A percentile compares a stretch with the other conserved stretches of the same genome.
Conservation (phyloP, 192 early-diverging fungal genomes). For the Coemansia sp. region DNA sequence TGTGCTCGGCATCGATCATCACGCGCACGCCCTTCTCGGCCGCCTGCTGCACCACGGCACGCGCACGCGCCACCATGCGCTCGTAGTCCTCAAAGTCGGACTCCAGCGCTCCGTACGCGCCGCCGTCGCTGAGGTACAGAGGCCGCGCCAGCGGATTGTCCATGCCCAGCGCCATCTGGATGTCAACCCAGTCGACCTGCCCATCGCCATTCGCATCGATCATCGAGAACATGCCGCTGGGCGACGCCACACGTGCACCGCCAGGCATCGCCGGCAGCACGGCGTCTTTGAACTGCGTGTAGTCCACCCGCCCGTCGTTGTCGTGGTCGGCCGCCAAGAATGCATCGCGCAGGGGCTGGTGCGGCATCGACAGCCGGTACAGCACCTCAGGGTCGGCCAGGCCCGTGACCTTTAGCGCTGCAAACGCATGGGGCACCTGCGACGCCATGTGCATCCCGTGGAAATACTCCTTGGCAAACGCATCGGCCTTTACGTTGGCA, state of each 20-base stretch:
- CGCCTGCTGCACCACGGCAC: constrained; percentile 67
- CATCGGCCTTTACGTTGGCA: constrained; percentile 66
- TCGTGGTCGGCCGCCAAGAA: constrained; percentile 57
- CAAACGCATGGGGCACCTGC: constrained; percentile 68
- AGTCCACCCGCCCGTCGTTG: constrained; percentile 56
- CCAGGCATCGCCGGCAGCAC: constrained; percentile 41
- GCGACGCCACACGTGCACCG: constrained; percentile 25
- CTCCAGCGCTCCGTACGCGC: constrained; percentile 41
- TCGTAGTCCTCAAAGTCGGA: constrained; percentile 74
- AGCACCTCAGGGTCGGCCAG: constrained; percentile 75
- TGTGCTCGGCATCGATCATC: constrained; percentile 92
- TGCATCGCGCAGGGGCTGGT: constrained; percentile 36
- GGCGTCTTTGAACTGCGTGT: constrained; percentile 46
- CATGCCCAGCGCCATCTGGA: constrained; percentile 65
- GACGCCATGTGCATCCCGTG: constrained; percentile 72
- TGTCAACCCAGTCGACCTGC: constrained; percentile 65
- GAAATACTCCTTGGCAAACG: constrained; percentile 66
- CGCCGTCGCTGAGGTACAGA: constrained; percentile 42
- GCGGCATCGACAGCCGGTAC: constrained; percentile 63
- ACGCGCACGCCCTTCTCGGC: constrained; percentile 64
- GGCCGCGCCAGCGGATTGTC: constrained; percentile 57
- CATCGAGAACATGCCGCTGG: constrained; percentile 49
- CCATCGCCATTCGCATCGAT: constrained; percentile 58
- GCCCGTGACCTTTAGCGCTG: constrained; percentile 88
- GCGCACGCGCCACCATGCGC: constrained; percentile 66